Evolutionary conservation across 1,139 yeast genomes (phyloP).

Genomic region (Sugiyamaella sp.): DNA sequence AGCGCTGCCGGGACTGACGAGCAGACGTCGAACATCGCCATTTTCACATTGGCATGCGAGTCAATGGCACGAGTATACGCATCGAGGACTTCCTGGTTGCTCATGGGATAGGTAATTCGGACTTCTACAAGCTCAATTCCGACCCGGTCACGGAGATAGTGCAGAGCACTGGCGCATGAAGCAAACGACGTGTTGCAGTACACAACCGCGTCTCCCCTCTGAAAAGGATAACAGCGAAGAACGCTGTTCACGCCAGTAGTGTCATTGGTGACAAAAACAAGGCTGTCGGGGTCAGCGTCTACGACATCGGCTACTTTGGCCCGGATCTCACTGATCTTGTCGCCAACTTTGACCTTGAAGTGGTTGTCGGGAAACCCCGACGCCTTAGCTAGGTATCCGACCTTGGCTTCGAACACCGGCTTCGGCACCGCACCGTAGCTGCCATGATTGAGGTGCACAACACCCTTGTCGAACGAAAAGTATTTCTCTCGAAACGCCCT

Average conservation of each 20-base stretch:
- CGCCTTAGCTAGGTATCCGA: constrained; percentile 19
- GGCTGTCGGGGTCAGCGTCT: constrained; percentile 48
- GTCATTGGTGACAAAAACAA: constrained; percentile 61
- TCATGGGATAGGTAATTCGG: constrained; percentile 53
- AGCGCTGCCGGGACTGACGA: constrained; percentile 66
- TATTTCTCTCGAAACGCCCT: constrained; percentile 51
- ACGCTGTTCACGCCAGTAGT: constrained; percentile 64
- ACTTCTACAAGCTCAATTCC: constrained; percentile 54
- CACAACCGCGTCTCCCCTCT: constrained; percentile 58
- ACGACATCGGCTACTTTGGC: constrained; percentile 46
- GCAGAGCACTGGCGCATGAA: constrained; percentile 58
- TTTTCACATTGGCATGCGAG: constrained; percentile 37
- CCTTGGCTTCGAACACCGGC: constrained; percentile 26
- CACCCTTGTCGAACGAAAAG: constrained; percentile 42
- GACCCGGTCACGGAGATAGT: constrained; percentile 48
- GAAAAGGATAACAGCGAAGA: constrained; percentile 56
- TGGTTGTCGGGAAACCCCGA: constrained; percentile 22
- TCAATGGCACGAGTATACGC: constrained; percentile 45
- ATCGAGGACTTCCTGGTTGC: constrained; percentile 51
- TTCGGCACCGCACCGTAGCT: constrained; percentile 33
- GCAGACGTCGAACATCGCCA: constrained; percentile 63
- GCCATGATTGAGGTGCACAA: constrained; percentile 34
- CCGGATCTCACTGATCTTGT: constrained; percentile 40
- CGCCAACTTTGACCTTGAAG: constrained; percentile 40
- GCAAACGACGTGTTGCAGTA: constrained; percentile 59